Base-by-base conservation (phyloP, 1,284 basidiomycete genomes). In the Trichosporon inkin region DNA sequence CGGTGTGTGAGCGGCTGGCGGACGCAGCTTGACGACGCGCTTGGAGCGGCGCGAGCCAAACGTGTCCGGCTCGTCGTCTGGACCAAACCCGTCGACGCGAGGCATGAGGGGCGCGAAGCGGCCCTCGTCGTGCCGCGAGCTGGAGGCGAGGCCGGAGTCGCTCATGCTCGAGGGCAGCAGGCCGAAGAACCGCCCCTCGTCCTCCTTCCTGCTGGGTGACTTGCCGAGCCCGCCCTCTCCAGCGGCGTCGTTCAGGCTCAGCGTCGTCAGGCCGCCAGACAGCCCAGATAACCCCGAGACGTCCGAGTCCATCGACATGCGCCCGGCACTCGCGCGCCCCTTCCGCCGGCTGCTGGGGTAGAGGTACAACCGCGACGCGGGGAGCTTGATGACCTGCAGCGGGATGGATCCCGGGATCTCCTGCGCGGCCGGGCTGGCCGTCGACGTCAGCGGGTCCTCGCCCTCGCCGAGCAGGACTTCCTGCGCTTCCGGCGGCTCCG, bases 311-410 rank as follows among this genome's bases (percentile, higher is more conserved):
- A 49, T 53, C 19, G 51, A 53, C 13, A 34, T 17, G 19, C 34
- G 34, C 10, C 34, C 36, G 10, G 34, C 34, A 10, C 24, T 13
- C 3, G 34, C 51, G 19, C 34, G 34, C n/a, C 6, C 41, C n/a
- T 14, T 53, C 11, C 57, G 22, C 20, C 54, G 49, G 16, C 53
- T 39, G 5, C 35, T 41, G 2, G 78, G 78, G 61, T 78, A 78
- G 71, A 76, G 78, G 0, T 72, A 71, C 6, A 79, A 66, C 59
- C 77, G 72, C 2, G 73, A 75, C 16, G 68, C 69, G 1, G 77
- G 76, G 22, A 79, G 70, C 16, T 74, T 67, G 14, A 78, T 68
- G 6, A 79, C 62, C 47, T 74, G 70, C 35, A 77, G 62, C 0
- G 73, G 32, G 10, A 32, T 53, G 19, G 41, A 17, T 22, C 11